phyloP scores from a whole-genome alignment of 2,329 filamentous ascomycete species.

The Tolypocladium paradoxum region DNA sequence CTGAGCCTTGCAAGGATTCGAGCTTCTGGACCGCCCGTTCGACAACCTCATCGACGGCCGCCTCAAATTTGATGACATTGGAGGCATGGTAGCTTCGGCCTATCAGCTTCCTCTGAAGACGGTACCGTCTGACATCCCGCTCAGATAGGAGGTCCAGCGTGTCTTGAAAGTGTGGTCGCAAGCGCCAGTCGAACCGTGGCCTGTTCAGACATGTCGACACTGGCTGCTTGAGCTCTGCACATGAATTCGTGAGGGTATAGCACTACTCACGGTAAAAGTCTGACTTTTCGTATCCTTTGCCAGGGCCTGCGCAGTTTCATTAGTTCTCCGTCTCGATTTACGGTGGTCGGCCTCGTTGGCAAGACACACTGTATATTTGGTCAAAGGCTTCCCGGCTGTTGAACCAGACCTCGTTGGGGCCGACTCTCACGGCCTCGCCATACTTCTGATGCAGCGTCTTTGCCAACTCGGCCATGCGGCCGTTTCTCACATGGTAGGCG shows the following conservation, averaged over 20 bases:
- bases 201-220: constrained; percentile 35
- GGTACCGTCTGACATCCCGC: constrained; percentile 33
- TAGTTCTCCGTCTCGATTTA: neutral
- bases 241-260: neutral
- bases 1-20: constrained; percentile 21
- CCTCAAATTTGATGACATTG: constrained; percentile 30
- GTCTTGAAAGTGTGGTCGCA: constrained; percentile 26
- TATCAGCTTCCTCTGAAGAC: constrained; percentile 36
- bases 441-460: constrained; percentile 34
- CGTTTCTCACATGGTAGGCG: constrained; percentile 32
- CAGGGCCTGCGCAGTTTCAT: constrained; percentile 24
- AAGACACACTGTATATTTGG: constrained; percentile 32
- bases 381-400: constrained; percentile 35
- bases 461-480: constrained; percentile 29
- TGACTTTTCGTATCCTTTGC: constrained; percentile 38
- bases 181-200: constrained; percentile 27
- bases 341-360: neutral
- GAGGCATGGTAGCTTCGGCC: constrained; percentile 35
- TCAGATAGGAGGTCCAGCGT: constrained; percentile 42
- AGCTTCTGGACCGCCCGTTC: constrained; percentile 23
- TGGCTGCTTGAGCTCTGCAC: constrained; percentile 9
- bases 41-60: constrained; percentile 29
- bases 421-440: constrained; percentile 40
- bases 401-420: constrained; percentile 44
- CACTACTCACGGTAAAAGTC: constrained; percentile 37